These are phyloP conservation scores for Filobasidium floriforme DNA, from an alignment of 768 basidiomycete species.

Conservation along the genomic window DNA sequence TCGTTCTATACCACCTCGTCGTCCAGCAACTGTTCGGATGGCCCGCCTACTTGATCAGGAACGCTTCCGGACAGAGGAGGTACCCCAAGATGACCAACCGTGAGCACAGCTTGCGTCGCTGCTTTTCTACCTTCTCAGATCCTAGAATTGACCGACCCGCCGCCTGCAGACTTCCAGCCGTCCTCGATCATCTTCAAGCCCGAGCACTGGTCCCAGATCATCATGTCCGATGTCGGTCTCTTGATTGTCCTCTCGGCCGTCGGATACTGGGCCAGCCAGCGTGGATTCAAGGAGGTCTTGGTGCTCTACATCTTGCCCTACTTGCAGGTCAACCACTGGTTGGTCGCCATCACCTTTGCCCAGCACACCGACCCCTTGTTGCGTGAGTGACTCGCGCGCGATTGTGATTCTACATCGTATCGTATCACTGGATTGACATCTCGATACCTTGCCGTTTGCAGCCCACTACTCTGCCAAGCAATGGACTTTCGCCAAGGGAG, in stretches of 20 bases:
- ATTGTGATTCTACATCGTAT: background rate
- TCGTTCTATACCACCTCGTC: constrained; percentile 42
- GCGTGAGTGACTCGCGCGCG: constrained; percentile 40
- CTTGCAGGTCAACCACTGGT: constrained; percentile 71
- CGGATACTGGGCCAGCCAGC: constrained; percentile 53
- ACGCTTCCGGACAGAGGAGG: constrained; percentile 74
- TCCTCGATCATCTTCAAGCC: constrained; percentile 71
- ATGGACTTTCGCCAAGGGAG: constrained; percentile 91
- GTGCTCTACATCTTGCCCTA: constrained; percentile 79
- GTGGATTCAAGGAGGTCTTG: constrained; percentile 66
- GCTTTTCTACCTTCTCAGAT: too few relatives aligned
- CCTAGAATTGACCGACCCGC: too few relatives aligned
- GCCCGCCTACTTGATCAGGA: constrained; percentile 71
- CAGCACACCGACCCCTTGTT: constrained; percentile 95
- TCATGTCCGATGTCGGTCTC: constrained; percentile 77
- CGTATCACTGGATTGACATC: background rate
- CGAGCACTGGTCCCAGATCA: constrained; percentile 65
- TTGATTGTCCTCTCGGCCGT: constrained; percentile 62
- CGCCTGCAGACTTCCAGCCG: constrained; percentile 63
- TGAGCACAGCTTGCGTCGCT: constrained; percentile 48
- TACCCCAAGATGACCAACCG: constrained; percentile 76
- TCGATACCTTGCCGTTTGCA: background rate
- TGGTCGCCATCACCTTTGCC: constrained; percentile 91
- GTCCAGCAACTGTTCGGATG: constrained; percentile 63
- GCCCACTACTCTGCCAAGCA: constrained; percentile 79